phyloP scores from a whole-genome alignment of 192 early-diverging fungal species.

The Coemansia sp. region DNA sequence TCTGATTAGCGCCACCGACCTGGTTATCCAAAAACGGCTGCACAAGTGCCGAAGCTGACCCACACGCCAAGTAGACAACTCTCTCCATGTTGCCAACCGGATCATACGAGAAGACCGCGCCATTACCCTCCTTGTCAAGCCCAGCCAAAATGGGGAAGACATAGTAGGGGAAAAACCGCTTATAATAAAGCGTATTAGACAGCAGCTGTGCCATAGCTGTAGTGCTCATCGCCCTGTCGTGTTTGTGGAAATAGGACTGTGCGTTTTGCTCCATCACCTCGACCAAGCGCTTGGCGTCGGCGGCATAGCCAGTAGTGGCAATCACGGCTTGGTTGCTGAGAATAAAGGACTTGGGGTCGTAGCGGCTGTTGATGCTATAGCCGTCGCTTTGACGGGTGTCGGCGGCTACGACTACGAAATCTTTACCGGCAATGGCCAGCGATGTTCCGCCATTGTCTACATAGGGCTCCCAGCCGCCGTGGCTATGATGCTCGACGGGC shows the following conservation, averaged over 20 bases:
- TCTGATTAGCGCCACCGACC: constrained; percentile 74
- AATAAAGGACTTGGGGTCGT: constrained; percentile 85
- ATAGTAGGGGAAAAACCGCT: constrained; percentile 97
- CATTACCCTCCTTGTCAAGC: constrained; percentile 83
- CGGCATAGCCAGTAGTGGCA: constrained; percentile 83
- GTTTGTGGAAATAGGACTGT: constrained; percentile 90
- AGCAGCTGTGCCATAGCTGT: constrained; percentile 93
- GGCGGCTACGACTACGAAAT: constrained; percentile 90
- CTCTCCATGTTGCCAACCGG: constrained; percentile 88
- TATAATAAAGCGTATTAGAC: constrained; percentile 84
- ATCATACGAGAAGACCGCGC: constrained; percentile 90
- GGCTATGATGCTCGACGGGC: constrained; percentile 32
- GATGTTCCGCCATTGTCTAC: constrained; percentile 86
- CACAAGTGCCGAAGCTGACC: constrained; percentile 85
- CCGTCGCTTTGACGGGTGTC: constrained; percentile 95
- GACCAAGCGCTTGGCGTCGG: constrained; percentile 81
- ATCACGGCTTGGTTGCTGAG: constrained; percentile 84
- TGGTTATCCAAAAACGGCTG: constrained; percentile 98
- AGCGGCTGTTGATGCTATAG: constrained; percentile 93
- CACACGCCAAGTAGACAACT: constrained; percentile 69
- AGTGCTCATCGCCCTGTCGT: constrained; percentile 83
- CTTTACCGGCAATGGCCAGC: constrained; percentile 90
- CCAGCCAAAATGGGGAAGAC: constrained; percentile 87
- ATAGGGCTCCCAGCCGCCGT: constrained; percentile 82
- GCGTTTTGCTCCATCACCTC: constrained; percentile 81